Base-by-base conservation (phyloP, 2,329 filamentous ascomycete species). In the Xylariomycetidae sp. region DNA sequence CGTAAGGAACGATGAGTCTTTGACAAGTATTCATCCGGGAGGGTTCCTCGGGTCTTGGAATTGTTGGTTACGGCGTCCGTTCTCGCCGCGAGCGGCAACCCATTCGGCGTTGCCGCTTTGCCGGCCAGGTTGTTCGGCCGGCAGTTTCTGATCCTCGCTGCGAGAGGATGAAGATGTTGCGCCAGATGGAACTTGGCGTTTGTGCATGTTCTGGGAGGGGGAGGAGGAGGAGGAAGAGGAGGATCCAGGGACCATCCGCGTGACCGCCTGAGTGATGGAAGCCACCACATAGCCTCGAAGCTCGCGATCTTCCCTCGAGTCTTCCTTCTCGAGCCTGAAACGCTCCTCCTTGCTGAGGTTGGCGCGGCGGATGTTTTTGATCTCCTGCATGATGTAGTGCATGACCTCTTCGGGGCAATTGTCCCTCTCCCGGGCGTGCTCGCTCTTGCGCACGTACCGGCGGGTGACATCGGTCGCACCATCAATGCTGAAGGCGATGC, bases 401-500 rank as follows among this genome's bases (percentile, higher is more conserved):
- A 96, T 72, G 5, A 95, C 90, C 43, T 92, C 85, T 59, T 98
- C 92, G 0, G 90, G 79, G 47, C 85, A 89, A 48, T 79, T 76
- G 46, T 72, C 86, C 44, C 92, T 81, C 42, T 85, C 78, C n/a
- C 74, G 67, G 20, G 85, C 81, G 48, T 85, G 73, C 46, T 82
- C 78, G 40, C 68, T 70, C 60, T 86, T 85, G 48, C 84, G 83
- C 10, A 82, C 78, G 39, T 84, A 82, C 48, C 77, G 69, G 24
- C 76, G 65, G 15, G 79, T 81, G 19, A 82, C 76, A 52, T 82
- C 76, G 20, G 76, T 77, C 10, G 76, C 75, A 14, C 78, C 92
- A 41, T 98, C 92, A 37, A 86, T 88, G 10, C 88, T 94, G 57
- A 98, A 98, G 32, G 90, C 92, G 40, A 98, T 81, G 65, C 89